These are phyloP conservation scores for Eucalyptus marginata DNA, from an alignment of 345 rosid genomes.

Conservation along the genomic window DNA sequence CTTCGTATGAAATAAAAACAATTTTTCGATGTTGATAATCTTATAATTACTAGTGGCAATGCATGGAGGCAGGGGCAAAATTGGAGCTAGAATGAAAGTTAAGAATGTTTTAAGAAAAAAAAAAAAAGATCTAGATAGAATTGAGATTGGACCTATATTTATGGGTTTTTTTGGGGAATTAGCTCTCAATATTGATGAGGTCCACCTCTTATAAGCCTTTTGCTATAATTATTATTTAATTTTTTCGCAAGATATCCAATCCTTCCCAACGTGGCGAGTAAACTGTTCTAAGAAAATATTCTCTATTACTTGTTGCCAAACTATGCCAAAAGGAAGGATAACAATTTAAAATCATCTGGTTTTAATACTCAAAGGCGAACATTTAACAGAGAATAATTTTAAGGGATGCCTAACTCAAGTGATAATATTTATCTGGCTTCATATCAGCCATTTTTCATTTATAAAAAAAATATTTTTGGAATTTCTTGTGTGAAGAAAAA, in stretches of 20 bases:
- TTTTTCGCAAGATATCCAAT: background rate
- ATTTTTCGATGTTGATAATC: background rate
- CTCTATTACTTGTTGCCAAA: background rate
- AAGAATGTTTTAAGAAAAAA: background rate
- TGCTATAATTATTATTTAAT: background rate
- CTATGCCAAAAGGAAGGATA: background rate
- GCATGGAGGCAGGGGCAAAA: background rate
- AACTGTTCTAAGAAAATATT: background rate
- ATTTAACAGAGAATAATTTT: background rate
- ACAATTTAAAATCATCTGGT: background rate
- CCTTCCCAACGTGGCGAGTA: background rate
- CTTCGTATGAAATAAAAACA: background rate
- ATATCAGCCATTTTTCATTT: background rate
- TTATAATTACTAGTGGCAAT: background rate
- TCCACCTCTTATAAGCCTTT: background rate
- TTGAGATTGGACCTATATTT: background rate
- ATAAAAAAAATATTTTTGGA: background rate
- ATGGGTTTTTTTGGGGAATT: background rate
- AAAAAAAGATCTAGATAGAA: fast-evolving
- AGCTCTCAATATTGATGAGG: background rate
- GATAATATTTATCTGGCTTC: background rate
- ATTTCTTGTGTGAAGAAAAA: background rate
- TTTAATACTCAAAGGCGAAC: background rate
- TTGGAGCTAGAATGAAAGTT: background rate
- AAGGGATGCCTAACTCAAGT: background rate